A percentile compares a stretch with the other conserved stretches of the same genome.
phyloP scores from a whole-genome alignment of 805 yeast genomes.

The Sugiyamaella americana region DNA sequence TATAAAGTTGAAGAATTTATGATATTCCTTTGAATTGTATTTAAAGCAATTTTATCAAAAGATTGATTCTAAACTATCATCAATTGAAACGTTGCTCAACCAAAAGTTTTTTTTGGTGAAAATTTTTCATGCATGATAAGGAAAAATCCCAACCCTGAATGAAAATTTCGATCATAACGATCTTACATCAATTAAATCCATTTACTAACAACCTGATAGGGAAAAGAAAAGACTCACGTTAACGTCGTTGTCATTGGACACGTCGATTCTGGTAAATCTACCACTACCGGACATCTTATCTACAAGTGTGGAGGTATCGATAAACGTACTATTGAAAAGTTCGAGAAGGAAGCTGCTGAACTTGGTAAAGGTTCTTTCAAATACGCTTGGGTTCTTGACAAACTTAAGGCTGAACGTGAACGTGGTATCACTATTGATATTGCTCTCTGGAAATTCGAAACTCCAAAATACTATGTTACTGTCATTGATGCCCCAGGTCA shows the following conservation, averaged over 20 bases:
- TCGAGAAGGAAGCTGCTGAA: conserved; percentile 97
- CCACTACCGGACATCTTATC: conserved; percentile 99
- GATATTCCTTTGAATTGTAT: too few species aligned
- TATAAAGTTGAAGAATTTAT: too few species aligned
- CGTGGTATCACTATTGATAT: conserved; percentile 96
- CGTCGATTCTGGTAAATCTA: conserved; percentile 99
- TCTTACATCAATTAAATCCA: too few species aligned
- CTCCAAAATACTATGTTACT: conserved; percentile 83
- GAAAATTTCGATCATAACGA: too few species aligned
- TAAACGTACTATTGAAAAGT: conserved; percentile 97
- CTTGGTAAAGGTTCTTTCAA: conserved; percentile 96
- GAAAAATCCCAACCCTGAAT: neutral
- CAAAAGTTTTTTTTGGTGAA: neutral
- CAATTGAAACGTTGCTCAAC: neutral
- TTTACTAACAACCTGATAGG: conserved; percentile 39
- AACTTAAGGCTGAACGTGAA: conserved; percentile 92
- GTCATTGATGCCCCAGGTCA: conserved; percentile 95
- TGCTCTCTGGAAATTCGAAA: conserved; percentile 89
- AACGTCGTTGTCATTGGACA: conserved; percentile 99
- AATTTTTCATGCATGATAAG: conserved; percentile 1
- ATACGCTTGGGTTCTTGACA: conserved; percentile 97
- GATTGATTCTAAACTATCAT: too few species aligned
- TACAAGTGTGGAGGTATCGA: conserved; percentile 98
- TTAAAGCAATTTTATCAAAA: too few species aligned
- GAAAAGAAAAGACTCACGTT: conserved; percentile 96